These are phyloP conservation scores for Eucalyptus erythrocorys DNA, from an alignment of 345 rosid genomes.

Conservation along the genomic window DNA sequence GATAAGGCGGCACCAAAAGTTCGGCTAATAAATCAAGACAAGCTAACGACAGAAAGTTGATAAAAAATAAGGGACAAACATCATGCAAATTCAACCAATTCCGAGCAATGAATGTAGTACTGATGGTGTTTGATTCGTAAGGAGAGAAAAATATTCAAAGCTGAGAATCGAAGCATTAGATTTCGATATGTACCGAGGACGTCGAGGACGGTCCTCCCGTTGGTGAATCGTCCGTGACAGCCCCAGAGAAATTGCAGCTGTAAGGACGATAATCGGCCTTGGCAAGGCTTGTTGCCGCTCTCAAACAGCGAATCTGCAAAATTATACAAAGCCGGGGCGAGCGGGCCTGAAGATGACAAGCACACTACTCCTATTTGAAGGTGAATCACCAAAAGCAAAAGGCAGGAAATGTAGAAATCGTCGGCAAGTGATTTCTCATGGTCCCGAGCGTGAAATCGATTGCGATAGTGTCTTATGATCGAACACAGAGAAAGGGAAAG, in stretches of 20 bases:
- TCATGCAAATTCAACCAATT: not conserved
- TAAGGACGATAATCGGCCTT: constrained; percentile 27
- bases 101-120: not conserved
- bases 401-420: not conserved
- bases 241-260: constrained; percentile 11
- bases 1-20: constrained; percentile 23
- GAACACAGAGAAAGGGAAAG: not conserved
- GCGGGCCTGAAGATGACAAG: not conserved
- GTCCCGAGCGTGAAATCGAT: not conserved
- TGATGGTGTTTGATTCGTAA: not conserved
- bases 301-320: constrained; percentile 38
- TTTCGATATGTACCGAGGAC: constrained; percentile 10
- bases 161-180: not conserved
- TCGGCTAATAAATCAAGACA: constrained; percentile 9
- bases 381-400: not conserved
- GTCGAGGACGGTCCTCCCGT: constrained; percentile 26
- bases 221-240: constrained; percentile 29
- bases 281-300: constrained; percentile 28
- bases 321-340: constrained; percentile 24
- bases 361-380: not conserved
- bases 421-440: not conserved
- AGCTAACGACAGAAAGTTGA: not conserved
- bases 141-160: not conserved
- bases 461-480: not conserved
- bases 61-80: not conserved